phyloP scores from a whole-genome alignment of 2,329 filamentous ascomycete genomes.

The Pleurostoma richardsiae region DNA sequence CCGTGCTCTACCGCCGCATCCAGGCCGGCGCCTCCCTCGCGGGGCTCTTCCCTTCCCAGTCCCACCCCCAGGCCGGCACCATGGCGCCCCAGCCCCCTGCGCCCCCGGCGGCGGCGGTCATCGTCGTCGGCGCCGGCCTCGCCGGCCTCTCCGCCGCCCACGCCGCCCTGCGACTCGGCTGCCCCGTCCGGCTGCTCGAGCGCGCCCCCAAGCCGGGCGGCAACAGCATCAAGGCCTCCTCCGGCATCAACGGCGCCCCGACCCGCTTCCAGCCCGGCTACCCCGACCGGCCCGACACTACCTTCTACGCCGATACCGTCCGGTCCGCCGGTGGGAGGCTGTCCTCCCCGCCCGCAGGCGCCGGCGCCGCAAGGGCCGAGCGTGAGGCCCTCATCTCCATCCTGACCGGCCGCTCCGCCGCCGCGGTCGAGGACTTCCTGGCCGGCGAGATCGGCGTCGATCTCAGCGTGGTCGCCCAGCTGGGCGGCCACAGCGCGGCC shows the following conservation, averaged over 20 bases:
- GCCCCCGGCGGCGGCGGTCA: slow-evolving; percentile 29
- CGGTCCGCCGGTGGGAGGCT: slow-evolving; percentile 47
- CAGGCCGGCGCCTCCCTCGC: background rate
- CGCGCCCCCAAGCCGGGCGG: slow-evolving; percentile 55
- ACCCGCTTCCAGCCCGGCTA: slow-evolving; percentile 47
- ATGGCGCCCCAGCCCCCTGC: background rate
- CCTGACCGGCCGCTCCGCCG: slow-evolving; percentile 41
- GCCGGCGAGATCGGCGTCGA: slow-evolving; percentile 52
- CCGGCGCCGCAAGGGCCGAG: slow-evolving; percentile 15
- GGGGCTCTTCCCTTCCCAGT: slow-evolving; percentile 3
- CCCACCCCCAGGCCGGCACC: background rate
- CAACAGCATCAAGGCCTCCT: slow-evolving; percentile 63
- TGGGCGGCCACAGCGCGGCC: slow-evolving; percentile 54
- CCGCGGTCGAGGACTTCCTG: slow-evolving; percentile 49
- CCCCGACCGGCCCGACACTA: slow-evolving; percentile 12
- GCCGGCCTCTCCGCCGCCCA: slow-evolving; percentile 57
- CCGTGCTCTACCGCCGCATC: slow-evolving; percentile 4
- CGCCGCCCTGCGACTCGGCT: slow-evolving; percentile 45
- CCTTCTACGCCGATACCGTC: slow-evolving; percentile 52
- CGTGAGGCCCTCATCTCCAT: slow-evolving; percentile 39
- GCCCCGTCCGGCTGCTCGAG: slow-evolving; percentile 54
- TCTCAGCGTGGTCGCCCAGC: slow-evolving; percentile 49
- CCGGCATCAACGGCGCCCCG: slow-evolving; percentile 58
- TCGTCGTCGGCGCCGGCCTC: slow-evolving; percentile 61
- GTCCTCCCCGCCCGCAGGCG: slow-evolving; percentile 11